Evolutionary conservation across 164 flowering plant species (phyloP).

Genomic region (Stephania yunnanensis): DNA sequence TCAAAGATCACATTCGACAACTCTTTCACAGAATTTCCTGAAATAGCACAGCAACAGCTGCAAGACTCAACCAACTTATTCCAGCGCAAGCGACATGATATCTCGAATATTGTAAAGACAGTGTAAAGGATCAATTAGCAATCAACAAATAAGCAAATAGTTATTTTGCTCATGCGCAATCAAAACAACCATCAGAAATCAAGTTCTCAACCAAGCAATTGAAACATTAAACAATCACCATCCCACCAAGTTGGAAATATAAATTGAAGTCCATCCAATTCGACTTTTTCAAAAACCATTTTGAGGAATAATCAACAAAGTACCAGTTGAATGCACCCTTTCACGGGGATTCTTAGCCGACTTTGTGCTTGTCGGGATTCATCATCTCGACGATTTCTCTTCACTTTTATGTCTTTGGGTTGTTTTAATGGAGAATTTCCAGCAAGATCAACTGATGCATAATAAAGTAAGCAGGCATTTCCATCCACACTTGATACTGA

Average conservation of each 20-base stretch:
- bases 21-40: background rate
- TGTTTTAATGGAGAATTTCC: constrained; percentile 27
- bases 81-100: too few relatives aligned
- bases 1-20: background rate
- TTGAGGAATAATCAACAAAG: constrained; percentile 21
- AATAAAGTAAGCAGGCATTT: constrained; percentile 68
- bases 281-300: constrained; percentile 19
- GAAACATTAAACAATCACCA: background rate
- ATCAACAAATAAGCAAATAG: background rate
- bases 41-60: background rate
- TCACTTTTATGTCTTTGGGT: constrained; percentile 33
- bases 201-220: background rate
- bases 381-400: constrained; percentile 43
- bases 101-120: background rate
- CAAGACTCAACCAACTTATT: background rate
- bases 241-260: background rate
- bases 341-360: constrained; percentile 76
- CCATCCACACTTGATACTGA: constrained; percentile 80
- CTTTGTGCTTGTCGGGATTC: constrained; percentile 38
- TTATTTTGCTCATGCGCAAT: too few relatives aligned
- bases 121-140: background rate
- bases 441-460: constrained; percentile 67
- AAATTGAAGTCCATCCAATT: constrained; percentile 8
- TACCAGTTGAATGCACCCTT: constrained; percentile 97
- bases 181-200: too few relatives aligned